These are phyloP conservation scores for Zopfochytrium polystomum DNA, from an alignment of 371 early-diverging fungal species.

Conservation along the genomic window DNA sequence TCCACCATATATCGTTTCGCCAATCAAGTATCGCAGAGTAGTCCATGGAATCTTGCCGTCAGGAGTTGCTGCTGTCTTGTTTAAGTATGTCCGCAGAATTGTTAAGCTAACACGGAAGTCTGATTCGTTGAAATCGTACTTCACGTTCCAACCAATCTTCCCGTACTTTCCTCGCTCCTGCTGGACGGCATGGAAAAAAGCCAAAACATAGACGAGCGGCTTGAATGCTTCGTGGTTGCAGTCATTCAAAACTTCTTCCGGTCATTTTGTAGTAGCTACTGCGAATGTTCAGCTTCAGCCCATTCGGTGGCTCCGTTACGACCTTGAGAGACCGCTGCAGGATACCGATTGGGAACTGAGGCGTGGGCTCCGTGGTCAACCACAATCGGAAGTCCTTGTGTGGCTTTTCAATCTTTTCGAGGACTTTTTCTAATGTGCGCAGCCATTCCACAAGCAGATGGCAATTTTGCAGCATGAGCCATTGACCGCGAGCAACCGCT, in stretches of 20 bases:
- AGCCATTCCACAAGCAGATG: slow-evolving; percentile 58
- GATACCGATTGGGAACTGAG: slow-evolving; percentile 58
- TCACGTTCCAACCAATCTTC: slow-evolving; percentile 63
- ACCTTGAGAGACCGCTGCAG: slow-evolving; percentile 60
- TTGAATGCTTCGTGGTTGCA: slow-evolving; percentile 50
- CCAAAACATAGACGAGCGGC: slow-evolving; percentile 54
- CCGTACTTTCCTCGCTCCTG: slow-evolving; percentile 63
- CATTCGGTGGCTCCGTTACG: slow-evolving; percentile 66
- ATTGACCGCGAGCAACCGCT: slow-evolving; percentile 58
- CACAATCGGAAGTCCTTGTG: slow-evolving; percentile 59
- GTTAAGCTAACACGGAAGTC: slow-evolving; percentile 54
- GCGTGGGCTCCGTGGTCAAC: slow-evolving; percentile 61
- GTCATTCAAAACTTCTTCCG: slow-evolving; percentile 50
- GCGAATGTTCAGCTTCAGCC: slow-evolving; percentile 57
- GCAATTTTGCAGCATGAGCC: slow-evolving; percentile 65
- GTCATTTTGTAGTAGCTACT: slow-evolving; percentile 52
- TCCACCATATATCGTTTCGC: slow-evolving; percentile 63
- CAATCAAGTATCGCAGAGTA: slow-evolving; percentile 57
- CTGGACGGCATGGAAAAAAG: slow-evolving; percentile 64
- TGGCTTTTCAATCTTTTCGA: slow-evolving; percentile 60
- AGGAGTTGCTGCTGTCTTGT: slow-evolving; percentile 44
- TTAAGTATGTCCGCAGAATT: slow-evolving; percentile 54
- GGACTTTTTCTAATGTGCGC: slow-evolving; percentile 53
- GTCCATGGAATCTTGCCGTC: slow-evolving; percentile 60
- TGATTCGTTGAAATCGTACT: slow-evolving; percentile 62